Evolutionary conservation across 306 rosid genomes (phyloP).

Genomic region (Lathyrus aphaca): DNA sequence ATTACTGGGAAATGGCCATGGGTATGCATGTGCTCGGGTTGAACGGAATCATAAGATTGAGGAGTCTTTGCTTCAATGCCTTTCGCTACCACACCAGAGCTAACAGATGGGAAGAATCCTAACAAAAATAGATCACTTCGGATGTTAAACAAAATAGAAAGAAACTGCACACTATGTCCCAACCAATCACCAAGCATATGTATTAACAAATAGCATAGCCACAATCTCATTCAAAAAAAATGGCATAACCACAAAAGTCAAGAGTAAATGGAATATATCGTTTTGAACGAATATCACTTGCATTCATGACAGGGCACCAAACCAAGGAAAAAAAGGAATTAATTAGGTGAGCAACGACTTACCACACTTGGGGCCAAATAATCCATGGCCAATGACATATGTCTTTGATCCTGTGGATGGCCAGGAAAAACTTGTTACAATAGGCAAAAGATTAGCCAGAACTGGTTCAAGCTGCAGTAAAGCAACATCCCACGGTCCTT

Average conservation of each 20-base stretch:
- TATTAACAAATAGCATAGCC: background rate
- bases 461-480: conserved; percentile 72
- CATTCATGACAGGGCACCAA: conserved; percentile 27
- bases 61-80: conserved; percentile 72
- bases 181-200: background rate
- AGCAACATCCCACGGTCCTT: conserved; percentile 95
- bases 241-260: background rate
- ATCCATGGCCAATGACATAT: conserved; percentile 85
- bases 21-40: conserved; percentile 46
- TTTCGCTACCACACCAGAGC: conserved; percentile 88
- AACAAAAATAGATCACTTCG: conserved; percentile 24
- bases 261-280: background rate
- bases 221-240: too few relatives aligned
- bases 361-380: conserved; percentile 94
- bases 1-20: conserved; percentile 61
- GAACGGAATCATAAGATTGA: conserved; percentile 51
- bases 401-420: conserved; percentile 84
- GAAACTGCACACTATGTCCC: background rate
- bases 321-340: conserved; percentile 26
- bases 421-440: conserved; percentile 57
- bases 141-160: conserved; percentile 30
- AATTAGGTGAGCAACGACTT: conserved; percentile 36
- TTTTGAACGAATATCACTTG: background rate
- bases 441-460: conserved; percentile 71
- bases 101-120: conserved; percentile 84